Percentiles rank a stretch among this genome's conserved stretches.
These are phyloP conservation scores for Carex cristatella DNA, from an alignment of 176 grass and related monocot species.

Conservation along the genomic window DNA sequence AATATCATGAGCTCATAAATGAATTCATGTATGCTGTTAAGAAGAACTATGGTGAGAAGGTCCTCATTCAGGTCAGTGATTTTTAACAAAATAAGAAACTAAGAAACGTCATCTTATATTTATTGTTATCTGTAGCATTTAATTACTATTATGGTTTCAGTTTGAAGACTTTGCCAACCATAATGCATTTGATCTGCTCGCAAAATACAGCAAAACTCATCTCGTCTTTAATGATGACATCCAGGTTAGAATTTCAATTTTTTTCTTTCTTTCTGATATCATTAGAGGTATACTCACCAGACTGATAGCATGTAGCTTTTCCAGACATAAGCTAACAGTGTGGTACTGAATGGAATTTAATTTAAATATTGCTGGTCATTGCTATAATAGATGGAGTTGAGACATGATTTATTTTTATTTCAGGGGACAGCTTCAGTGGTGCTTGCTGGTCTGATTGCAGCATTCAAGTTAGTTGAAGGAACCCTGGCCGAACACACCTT, in stretches of 20 bases:
- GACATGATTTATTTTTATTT: slow-evolving; percentile 10
- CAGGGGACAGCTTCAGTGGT: slow-evolving; percentile 99
- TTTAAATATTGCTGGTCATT: background rate
- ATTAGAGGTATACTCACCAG: background rate
- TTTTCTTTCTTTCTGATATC: slow-evolving; percentile 8
- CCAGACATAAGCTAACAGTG: background rate
- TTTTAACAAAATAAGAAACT: background rate
- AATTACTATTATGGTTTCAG: slow-evolving; percentile 40
- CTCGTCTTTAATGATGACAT: slow-evolving; percentile 99
- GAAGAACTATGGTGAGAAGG: slow-evolving; percentile 92
- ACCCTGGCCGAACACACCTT: slow-evolving; percentile 91
- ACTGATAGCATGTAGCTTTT: background rate
- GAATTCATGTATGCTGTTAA: slow-evolving; percentile 94
- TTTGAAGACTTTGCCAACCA: slow-evolving; percentile 99
- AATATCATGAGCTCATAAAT: slow-evolving; percentile 82
- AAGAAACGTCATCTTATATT: background rate
- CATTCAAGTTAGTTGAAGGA: slow-evolving; percentile 72
- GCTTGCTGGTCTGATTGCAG: slow-evolving; percentile 80
- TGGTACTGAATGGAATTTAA: slow-evolving; percentile 1
- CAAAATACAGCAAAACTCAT: slow-evolving; percentile 92
- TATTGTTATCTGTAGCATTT: slow-evolving; percentile 5
- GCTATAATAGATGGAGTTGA: background rate
- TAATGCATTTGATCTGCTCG: slow-evolving; percentile 95
- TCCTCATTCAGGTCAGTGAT: slow-evolving; percentile 79
- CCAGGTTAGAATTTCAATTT: slow-evolving; percentile 47